These are phyloP conservation scores for Escallonia herrerae DNA, from an alignment of 129 eudicot species.

Conservation along the genomic window DNA sequence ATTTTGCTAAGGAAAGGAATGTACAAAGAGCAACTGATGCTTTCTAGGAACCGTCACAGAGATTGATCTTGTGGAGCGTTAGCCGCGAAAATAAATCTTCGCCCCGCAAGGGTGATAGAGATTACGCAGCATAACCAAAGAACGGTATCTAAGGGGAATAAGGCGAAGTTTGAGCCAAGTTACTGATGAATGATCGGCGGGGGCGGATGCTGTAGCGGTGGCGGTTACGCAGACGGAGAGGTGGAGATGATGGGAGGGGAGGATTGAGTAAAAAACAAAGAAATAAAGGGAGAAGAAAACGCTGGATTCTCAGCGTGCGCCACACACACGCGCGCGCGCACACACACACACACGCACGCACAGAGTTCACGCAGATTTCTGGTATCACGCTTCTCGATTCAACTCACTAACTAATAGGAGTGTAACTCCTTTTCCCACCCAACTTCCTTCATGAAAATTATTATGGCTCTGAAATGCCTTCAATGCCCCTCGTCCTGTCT, in stretches of 20 bases:
- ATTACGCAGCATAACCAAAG: too few species aligned
- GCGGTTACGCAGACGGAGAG: constrained; percentile 13
- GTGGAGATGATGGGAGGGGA: constrained; percentile 12
- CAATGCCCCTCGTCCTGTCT: neutral
- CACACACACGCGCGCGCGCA: neutral
- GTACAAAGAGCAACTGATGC: neutral
- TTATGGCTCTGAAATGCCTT: neutral
- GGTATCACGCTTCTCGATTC: constrained; percentile 11
- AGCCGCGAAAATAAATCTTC: too few species aligned
- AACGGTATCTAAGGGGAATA: too few species aligned
- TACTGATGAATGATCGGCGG: neutral
- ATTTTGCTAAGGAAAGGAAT: too few species aligned
- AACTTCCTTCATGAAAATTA: neutral
- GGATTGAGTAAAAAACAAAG: neutral
- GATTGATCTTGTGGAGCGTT: neutral
- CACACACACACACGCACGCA: neutral
- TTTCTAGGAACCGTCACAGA: constrained; percentile 9
- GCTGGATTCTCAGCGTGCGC: neutral
- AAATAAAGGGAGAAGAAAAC: neutral
- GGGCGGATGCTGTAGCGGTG: constrained; percentile 9
- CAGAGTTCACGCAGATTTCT: constrained; percentile 4
- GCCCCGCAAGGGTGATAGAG: neutral
- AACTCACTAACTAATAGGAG: too few species aligned
- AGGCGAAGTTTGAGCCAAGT: neutral
- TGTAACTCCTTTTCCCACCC: constrained; percentile 8